Evolutionary conservation across 2,329 filamentous ascomycete genomes (phyloP), one percentile per base, ranked within the genome.

Genomic region (Phaeosphaeriaceae sp.): DNA sequence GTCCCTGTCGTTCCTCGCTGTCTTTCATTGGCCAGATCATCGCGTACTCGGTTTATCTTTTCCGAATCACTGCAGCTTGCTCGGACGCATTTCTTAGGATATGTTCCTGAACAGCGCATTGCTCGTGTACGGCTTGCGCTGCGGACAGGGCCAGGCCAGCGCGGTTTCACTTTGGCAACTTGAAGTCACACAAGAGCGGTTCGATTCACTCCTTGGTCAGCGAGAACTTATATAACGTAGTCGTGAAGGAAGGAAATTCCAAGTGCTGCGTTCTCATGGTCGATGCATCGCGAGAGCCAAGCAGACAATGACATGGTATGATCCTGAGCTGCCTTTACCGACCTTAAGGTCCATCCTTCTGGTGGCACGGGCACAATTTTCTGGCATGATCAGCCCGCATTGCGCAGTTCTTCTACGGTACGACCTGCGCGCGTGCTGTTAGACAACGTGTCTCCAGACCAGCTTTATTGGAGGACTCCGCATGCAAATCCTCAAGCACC

Each of bases 371-470:
- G 22, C 46, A 17, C 24, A 3, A 15, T 31, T 7, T 40, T 40
- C 17, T 40, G 36, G 36, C 31, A 36, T 36, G 31, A n/a, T 7
- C 36, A 40, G 36, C 36, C 13, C 15, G n/a, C 46, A n/a, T 47
- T 48, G n/a, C 46, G 10, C 11, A 25, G 22, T 48, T 15, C 17
- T 17, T 24, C 60, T 24, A 60, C 25, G 44, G 45, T 50, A 47
- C 25, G 48, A 47, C 52, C 51, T 44, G 46, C 51, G 36, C 51
- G 50, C 45, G 52, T 63, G 57, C 53, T 57, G 62, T 45, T 45
- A n/a, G 54, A 56, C 40, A 24, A 47, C 45, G n/a, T 48, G 27
- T 49, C 40, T 54, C 49, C 22, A 54, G 13, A 25, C 19, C 44
- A 17, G 40, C 11, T 40, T 51, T 20, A 62, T 63, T 63, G 58